Evolutionary conservation across 805 yeast species (phyloP).

Genomic region (Candida tammaniensis): DNA sequence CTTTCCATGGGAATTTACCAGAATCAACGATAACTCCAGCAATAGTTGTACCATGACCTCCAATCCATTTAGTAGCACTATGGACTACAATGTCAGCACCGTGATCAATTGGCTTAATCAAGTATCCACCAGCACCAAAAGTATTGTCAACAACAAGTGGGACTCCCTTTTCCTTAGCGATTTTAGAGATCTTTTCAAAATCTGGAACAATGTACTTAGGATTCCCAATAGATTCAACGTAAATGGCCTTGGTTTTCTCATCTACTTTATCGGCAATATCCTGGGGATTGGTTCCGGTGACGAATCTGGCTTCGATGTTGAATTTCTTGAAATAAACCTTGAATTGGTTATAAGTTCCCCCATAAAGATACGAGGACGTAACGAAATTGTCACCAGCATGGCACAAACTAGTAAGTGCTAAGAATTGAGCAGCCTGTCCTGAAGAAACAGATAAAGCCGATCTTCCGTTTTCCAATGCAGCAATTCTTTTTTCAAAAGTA

Average conservation of each 20-base stretch:
- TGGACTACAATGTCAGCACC: constrained; percentile 93
- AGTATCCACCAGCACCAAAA: constrained; percentile 94
- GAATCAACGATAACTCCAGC: constrained; percentile 90
- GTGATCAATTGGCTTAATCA: constrained; percentile 76
- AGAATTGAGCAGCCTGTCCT: constrained; percentile 95
- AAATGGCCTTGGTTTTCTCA: constrained; percentile 83
- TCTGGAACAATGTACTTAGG: constrained; percentile 93
- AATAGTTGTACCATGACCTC: constrained; percentile 94
- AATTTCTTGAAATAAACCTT: constrained; percentile 87
- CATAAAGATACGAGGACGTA: constrained; percentile 83
- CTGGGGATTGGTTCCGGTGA: constrained; percentile 74
- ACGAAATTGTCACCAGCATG: constrained; percentile 87
- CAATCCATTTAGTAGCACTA: constrained; percentile 97
- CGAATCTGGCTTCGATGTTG: constrained; percentile 84
- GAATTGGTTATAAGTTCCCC: constrained; percentile 96
- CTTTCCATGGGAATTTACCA: constrained; percentile 89
- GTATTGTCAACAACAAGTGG: constrained; percentile 95
- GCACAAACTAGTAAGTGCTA: constrained; percentile 80
- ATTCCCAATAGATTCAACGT: constrained; percentile 87
- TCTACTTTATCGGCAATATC: constrained; percentile 74
- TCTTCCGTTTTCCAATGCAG: constrained; percentile 89
- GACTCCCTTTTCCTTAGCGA: constrained; percentile 83
- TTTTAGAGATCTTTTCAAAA: constrained; percentile 67
- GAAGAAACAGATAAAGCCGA: constrained; percentile 88
- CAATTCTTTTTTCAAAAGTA: constrained; percentile 86